Base-by-base conservation (phyloP, 805 yeast genomes). In the Torulaspora franciscae region DNA sequence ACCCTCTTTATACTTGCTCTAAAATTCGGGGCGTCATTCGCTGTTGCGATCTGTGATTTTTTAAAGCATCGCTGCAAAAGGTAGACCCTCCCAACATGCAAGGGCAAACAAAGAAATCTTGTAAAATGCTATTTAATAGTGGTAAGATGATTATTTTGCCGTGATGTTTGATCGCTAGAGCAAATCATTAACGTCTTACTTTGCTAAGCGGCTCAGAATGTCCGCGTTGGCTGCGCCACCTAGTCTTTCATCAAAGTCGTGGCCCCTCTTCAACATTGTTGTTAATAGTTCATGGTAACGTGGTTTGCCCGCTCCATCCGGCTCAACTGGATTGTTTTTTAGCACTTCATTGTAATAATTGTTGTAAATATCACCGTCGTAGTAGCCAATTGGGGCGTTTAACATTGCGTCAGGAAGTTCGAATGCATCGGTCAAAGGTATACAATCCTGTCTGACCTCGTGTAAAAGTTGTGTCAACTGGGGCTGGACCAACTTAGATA, bases 391-490 rank as follows among this genome's bases (percentile, higher is more conserved):
- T 4, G 93, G 81, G 0, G 96, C 80, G 64, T 88, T 85, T 59
- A 89, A 74, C 69, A 84, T 77, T 62, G 75, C 83, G 67, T 89
- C 96, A 32, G 87, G 79, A 51, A 84, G 74, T 66, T 83, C 79
- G 73, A 89, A 89, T 1, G 95, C 76, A 66, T 89, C 97, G 4
- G 95, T 84, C 56, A 85, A 72, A 1, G 85, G 83, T 62, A 87
- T 79, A 43, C 83, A 85, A 57, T 83, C 79, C 25, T 79, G 76
- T 64, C 96, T 73, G 32, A 83, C 61, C 22, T 67, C 68, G 22
- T 70, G 64, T 51, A 83, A 67, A 50, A 80, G 61, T 39, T 61
- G 61, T 34, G 73, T 73, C 43, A 77, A 71, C 43, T 71, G 66
- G 7, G 59, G 62, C 37, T 74, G 63, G 40, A 71, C 73, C 35